Conservation (phyloP, 1,284 basidiomycete species). For the Tetrapyrgos nigripes region DNA sequence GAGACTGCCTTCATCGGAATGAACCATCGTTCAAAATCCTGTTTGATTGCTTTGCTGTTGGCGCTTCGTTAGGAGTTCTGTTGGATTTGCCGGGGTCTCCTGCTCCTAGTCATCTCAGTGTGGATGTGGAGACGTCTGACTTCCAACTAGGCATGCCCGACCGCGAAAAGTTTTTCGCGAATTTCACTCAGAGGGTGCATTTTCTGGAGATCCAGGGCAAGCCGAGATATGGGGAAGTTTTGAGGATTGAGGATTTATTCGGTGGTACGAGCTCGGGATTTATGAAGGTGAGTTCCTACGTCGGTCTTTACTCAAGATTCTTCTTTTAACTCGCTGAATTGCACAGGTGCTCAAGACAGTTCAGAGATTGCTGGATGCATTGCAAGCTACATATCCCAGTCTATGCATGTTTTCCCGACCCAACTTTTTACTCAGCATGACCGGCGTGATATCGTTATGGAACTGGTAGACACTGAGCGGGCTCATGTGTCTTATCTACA, state of each 20-base stretch:
- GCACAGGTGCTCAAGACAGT: slow-evolving; percentile 42
- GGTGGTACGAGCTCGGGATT: slow-evolving; percentile 39
- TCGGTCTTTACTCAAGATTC: background rate
- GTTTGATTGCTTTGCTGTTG: slow-evolving; percentile 44
- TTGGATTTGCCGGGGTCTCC: slow-evolving; percentile 45
- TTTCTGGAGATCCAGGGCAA: slow-evolving; percentile 40
- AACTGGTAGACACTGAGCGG: slow-evolving; percentile 38
- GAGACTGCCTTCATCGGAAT: slow-evolving; percentile 14
- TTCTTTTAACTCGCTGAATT: background rate
- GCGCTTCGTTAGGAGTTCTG: slow-evolving; percentile 41
- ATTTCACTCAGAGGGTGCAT: slow-evolving; percentile 42
- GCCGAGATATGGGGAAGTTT: slow-evolving; percentile 43
- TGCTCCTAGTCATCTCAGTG: slow-evolving; percentile 30
- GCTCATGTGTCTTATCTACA: slow-evolving; percentile 35
- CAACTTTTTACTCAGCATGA: slow-evolving; percentile 28
- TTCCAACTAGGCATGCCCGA: slow-evolving; percentile 33
- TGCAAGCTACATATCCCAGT: slow-evolving; percentile 43
- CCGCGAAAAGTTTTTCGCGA: slow-evolving; percentile 34
- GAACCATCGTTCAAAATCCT: slow-evolving; percentile 34
- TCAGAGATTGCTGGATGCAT: slow-evolving; percentile 36
- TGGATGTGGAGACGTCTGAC: slow-evolving; percentile 35
- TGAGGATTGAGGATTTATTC: slow-evolving; percentile 44
- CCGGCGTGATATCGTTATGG: slow-evolving; percentile 31
- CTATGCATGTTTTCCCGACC: slow-evolving; percentile 35
- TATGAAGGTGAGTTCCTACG: slow-evolving; percentile 36